phyloP scores from a whole-genome alignment of 495 filamentous ascomycete species.

The Neurospora terricola region DNA sequence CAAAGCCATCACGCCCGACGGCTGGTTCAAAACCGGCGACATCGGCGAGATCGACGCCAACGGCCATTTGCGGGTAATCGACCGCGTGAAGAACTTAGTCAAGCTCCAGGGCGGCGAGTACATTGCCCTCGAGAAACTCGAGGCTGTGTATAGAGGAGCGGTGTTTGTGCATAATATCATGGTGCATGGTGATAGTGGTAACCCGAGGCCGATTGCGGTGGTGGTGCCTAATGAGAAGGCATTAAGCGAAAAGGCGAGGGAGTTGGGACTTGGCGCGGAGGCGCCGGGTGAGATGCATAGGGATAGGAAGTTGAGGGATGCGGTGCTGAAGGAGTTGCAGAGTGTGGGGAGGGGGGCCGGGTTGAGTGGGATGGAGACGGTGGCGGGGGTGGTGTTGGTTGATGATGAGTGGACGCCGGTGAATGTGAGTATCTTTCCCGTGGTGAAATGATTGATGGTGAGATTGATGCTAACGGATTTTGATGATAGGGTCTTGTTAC shows the following conservation, averaged over 20 bases:
- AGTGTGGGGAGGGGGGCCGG: constrained; percentile 39
- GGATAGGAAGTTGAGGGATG: constrained; percentile 36
- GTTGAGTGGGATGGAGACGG: constrained; percentile 45
- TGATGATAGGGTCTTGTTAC: constrained; percentile 44
- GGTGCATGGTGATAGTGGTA: constrained; percentile 43
- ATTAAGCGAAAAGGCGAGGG: constrained; percentile 39
- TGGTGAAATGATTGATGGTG: background rate
- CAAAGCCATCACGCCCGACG: constrained; percentile 69
- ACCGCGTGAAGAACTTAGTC: constrained; percentile 80
- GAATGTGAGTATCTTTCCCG: constrained; percentile 37
- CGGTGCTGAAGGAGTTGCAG: constrained; percentile 47
- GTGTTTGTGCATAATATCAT: constrained; percentile 48
- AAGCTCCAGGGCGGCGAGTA: constrained; percentile 59
- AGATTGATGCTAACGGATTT: constrained; percentile 15
- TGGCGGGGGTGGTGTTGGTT: constrained; percentile 48
- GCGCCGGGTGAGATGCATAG: constrained; percentile 21
- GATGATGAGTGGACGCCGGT: constrained; percentile 59
- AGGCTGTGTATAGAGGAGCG: constrained; percentile 50
- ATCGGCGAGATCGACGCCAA: constrained; percentile 64
- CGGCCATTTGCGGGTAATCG: constrained; percentile 77
- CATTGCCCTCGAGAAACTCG: constrained; percentile 57
- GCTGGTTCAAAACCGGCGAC: constrained; percentile 91
- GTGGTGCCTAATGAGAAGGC: constrained; percentile 47
- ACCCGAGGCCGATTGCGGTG: constrained; percentile 46
- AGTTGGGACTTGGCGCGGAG: constrained; percentile 39